A percentile compares a stretch with the other conserved stretches of the same genome.
These are phyloP conservation scores for Alloteropsis semialata DNA, from an alignment of 176 grass and related monocot genomes.

Conservation along the genomic window DNA sequence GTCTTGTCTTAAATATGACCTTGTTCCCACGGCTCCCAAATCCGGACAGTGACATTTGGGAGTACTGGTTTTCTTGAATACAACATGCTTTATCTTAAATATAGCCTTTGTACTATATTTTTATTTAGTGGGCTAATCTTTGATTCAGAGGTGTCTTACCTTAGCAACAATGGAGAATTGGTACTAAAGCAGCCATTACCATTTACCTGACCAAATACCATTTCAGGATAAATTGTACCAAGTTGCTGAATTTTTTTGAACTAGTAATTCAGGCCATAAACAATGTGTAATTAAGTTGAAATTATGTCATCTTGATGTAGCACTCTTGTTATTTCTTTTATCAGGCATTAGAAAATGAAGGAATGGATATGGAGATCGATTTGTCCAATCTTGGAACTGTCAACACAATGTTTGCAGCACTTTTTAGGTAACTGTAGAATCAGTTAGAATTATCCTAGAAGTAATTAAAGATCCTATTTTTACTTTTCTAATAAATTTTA, in stretches of 20 bases:
- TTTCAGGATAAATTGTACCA: not conserved
- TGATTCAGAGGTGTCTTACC: not conserved
- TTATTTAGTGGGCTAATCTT: not conserved
- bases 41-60: not conserved
- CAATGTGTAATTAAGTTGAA: conserved; percentile 4
- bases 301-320: conserved; percentile 3
- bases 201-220: conserved; percentile 7
- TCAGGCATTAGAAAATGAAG: conserved; percentile 92
- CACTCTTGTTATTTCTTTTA: not conserved
- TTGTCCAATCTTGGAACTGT: conserved; percentile 98
- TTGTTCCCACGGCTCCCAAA: too few relatives aligned
- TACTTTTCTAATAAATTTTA: conserved; percentile 18
- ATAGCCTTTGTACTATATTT: not conserved
- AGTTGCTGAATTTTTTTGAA: not conserved
- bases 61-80: not conserved
- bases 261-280: not conserved
- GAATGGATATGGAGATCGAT: conserved; percentile 99
- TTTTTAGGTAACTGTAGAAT: conserved; percentile 76
- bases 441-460: conserved; percentile 27
- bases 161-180: not conserved
- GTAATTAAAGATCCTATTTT: conserved; percentile 5
- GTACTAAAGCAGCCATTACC: not conserved
- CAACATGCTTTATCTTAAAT: not conserved
- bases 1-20: too few relatives aligned
- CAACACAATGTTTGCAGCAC: conserved; percentile 99